Evolutionary conservation across 352 stramenopile genomes (phyloP).

Genomic region (Globisporangium okanoganense): DNA sequence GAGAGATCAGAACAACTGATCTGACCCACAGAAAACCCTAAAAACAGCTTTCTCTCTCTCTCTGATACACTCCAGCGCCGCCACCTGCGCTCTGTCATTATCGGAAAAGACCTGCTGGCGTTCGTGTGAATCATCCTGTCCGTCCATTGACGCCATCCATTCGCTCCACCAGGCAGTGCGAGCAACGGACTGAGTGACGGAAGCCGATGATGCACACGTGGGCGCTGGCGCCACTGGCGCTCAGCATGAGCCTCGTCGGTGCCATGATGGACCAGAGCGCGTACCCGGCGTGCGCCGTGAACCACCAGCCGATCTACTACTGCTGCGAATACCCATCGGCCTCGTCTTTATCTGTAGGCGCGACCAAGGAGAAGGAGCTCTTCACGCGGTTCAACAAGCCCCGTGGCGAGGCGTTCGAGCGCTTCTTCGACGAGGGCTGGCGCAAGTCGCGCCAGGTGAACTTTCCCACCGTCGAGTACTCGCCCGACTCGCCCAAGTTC

Average conservation of each 20-base stretch:
- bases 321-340: conserved; percentile 24
- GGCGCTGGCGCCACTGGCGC: background rate
- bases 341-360: background rate
- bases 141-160: no score
- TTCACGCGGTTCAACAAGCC: conserved; percentile 29
- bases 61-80: no score
- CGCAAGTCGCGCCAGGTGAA: conserved; percentile 20
- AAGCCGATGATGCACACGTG: no score
- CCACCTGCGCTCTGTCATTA: no score
- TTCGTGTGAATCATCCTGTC: no score
- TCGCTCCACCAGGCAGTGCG: no score
- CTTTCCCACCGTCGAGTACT: conserved; percentile 20
- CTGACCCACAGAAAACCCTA: no score
- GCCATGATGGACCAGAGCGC: conserved; percentile 13
- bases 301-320: conserved; percentile 24
- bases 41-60: no score
- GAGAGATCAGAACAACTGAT: conserved; percentile 5
- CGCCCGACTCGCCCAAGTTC: conserved; percentile 14
- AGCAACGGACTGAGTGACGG: no score
- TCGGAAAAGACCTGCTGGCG: no score
- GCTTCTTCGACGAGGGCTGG: conserved; percentile 23
- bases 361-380: conserved; percentile 15
- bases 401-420: conserved; percentile 9
- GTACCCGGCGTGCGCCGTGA: conserved; percentile 24
- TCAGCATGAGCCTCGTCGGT: background rate